Evolutionary conservation across 2,329 filamentous ascomycete genomes (phyloP).

Genomic region (Clonostachys rhizophaga): DNA sequence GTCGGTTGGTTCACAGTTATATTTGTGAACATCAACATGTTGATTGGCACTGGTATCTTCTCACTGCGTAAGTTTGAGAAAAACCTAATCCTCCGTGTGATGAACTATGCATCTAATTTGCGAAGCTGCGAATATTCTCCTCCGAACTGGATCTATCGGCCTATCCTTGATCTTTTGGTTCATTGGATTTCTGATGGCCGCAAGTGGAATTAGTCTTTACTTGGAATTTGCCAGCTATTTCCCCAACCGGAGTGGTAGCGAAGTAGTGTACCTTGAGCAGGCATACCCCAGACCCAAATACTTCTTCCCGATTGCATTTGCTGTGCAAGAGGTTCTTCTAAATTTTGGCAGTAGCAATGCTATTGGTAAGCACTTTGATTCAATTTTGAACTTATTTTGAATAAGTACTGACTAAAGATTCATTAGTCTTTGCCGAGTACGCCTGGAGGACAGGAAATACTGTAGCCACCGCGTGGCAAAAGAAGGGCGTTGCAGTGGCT

Average conservation of each 20-base stretch:
- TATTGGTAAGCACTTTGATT: slow-evolving; percentile 27
- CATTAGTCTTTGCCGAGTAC: slow-evolving; percentile 50
- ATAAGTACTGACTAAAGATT: too few species aligned
- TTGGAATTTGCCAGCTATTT: slow-evolving; percentile 61
- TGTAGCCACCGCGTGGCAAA: slow-evolving; percentile 51
- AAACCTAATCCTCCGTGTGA: not conserved
- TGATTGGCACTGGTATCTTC: slow-evolving; percentile 61
- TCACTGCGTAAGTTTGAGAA: slow-evolving; percentile 48
- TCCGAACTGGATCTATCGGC: slow-evolving; percentile 43
- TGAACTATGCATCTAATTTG: not conserved
- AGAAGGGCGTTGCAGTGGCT: slow-evolving; percentile 62
- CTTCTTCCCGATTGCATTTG: slow-evolving; percentile 61
- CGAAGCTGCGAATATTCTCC: slow-evolving; percentile 51
- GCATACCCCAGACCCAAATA: slow-evolving; percentile 55
- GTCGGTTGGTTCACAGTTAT: slow-evolving; percentile 53
- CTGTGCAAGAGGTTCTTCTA: slow-evolving; percentile 57
- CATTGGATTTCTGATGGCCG: slow-evolving; percentile 46
- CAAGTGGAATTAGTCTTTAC: slow-evolving; percentile 55
- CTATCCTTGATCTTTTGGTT: slow-evolving; percentile 20
- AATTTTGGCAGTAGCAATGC: slow-evolving; percentile 64
- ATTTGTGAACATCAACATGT: slow-evolving; percentile 57
- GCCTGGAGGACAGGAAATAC: slow-evolving; percentile 51
- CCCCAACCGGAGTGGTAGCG: slow-evolving; percentile 57
- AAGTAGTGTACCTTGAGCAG: slow-evolving; percentile 64
- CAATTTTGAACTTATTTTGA: too few species aligned